Conservation (phyloP, 2,329 filamentous ascomycete species). For the Aspergillus amoenus region DNA sequence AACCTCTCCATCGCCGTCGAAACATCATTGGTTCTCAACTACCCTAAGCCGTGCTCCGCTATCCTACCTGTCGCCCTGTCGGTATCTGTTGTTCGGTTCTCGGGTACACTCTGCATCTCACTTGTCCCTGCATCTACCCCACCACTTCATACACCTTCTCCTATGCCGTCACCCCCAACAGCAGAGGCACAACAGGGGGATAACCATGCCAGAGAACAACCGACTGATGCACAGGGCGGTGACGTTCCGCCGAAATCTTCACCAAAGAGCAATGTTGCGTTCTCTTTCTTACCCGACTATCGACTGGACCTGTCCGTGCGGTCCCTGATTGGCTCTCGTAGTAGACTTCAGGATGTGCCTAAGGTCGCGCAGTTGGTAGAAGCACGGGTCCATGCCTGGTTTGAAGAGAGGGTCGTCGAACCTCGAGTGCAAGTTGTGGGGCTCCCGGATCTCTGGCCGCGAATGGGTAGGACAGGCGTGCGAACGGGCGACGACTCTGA, state of each 20-base stretch:
- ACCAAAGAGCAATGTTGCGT: conserved; percentile 81
- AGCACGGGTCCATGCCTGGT: conserved; percentile 64
- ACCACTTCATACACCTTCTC: conserved; percentile 35
- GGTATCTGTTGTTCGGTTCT: conserved; percentile 90
- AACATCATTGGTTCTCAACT: conserved; percentile 91
- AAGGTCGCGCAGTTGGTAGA: conserved; percentile 67
- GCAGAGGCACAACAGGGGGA: conserved; percentile 15
- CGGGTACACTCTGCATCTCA: conserved; percentile 87
- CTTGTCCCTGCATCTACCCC: conserved; percentile 70
- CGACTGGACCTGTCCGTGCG: conserved; percentile 64
- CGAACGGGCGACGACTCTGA: conserved; percentile 44
- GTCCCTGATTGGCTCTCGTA: conserved; percentile 63
- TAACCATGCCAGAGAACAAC: conserved; percentile 3
- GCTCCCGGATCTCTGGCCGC: conserved; percentile 61
- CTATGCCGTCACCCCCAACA: conserved; percentile 29
- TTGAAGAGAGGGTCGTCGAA: conserved; percentile 66
- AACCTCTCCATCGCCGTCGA: conserved; percentile 93
- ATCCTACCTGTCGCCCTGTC: conserved; percentile 88
- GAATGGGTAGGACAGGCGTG: conserved; percentile 52
- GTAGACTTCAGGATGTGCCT: conserved; percentile 63
- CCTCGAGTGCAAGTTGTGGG: conserved; percentile 66
- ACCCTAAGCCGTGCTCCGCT: conserved; percentile 83
- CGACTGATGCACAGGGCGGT: conserved; percentile 8
- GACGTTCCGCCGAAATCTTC: conserved; percentile 45
- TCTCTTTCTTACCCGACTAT: conserved; percentile 75